These are phyloP conservation scores for Stropharia rugosoannulata DNA, from an alignment of 768 basidiomycete genomes.

Conservation along the genomic window DNA sequence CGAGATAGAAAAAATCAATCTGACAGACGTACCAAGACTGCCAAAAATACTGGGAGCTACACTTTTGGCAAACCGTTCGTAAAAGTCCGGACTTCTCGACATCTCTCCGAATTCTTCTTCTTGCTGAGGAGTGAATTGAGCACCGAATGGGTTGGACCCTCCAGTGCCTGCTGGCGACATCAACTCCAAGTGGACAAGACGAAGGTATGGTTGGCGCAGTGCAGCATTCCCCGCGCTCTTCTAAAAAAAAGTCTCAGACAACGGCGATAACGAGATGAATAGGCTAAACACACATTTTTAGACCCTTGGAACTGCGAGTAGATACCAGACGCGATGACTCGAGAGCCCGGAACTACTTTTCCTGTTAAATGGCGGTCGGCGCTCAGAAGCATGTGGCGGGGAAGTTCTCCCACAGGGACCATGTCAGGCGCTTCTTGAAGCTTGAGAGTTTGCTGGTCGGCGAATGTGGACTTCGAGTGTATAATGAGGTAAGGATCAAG, in stretches of 20 bases:
- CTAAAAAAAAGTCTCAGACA: slow-evolving; percentile 30
- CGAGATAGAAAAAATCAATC: background rate
- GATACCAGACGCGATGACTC: slow-evolving; percentile 93
- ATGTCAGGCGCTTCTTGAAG: slow-evolving; percentile 99
- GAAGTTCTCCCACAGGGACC: slow-evolving; percentile 98
- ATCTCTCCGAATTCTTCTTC: slow-evolving; percentile 96
- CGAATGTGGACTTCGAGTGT: slow-evolving; percentile 91
- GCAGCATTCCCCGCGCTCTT: slow-evolving; percentile 85
- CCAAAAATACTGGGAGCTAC: slow-evolving; percentile 98
- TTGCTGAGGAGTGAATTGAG: slow-evolving; percentile 91
- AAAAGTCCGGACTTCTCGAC: slow-evolving; percentile 85
- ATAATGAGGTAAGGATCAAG: slow-evolving; percentile 95
- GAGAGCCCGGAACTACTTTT: slow-evolving; percentile 93
- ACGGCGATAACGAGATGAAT: background rate
- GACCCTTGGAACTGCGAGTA: slow-evolving; percentile 94
- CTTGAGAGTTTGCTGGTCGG: slow-evolving; percentile 95
- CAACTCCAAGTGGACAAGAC: slow-evolving; percentile 88
- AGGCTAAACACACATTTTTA: slow-evolving; percentile 61
- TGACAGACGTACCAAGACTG: slow-evolving; percentile 66
- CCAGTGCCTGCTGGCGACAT: slow-evolving; percentile 76
- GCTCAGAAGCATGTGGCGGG: slow-evolving; percentile 91
- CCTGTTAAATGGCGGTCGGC: slow-evolving; percentile 90
- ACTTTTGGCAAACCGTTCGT: slow-evolving; percentile 90
- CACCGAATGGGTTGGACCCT: slow-evolving; percentile 80
- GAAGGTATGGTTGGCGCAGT: slow-evolving; percentile 91